Conservation (phyloP, 352 stramenopile species). For the Phytophthora syringae region DNA sequence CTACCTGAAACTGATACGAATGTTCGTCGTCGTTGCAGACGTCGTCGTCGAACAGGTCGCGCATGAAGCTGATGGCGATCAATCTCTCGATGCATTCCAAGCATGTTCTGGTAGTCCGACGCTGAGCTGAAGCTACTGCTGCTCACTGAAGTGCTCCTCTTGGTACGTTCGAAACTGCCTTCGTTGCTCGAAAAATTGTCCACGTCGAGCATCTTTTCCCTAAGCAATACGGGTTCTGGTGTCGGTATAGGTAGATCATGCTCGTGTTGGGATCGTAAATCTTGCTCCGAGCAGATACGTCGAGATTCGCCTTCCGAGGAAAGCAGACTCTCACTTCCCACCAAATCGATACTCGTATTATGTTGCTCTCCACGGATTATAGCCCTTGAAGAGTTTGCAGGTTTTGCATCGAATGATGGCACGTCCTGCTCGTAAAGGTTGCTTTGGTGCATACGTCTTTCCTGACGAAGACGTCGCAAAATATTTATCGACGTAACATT, state of each 20-base stretch:
- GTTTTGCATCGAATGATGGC: background rate
- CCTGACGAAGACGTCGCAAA: slow-evolving; percentile 32
- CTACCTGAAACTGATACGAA: slow-evolving; percentile 23
- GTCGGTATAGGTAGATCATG: background rate
- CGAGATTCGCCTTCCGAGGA: slow-evolving; percentile 19
- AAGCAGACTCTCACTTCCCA: slow-evolving; percentile 1
- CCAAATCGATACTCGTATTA: background rate
- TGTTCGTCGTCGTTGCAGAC: slow-evolving; percentile 1
- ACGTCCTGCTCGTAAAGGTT: slow-evolving; percentile 1
- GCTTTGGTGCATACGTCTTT: slow-evolving; percentile 22
- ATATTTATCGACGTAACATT: slow-evolving; percentile 24
- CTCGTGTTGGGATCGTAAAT: background rate
- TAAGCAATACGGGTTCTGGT: slow-evolving; percentile 5
- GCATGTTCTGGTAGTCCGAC: slow-evolving; percentile 1
- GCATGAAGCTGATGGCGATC: slow-evolving; percentile 18
- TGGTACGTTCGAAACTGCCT: slow-evolving; percentile 10
- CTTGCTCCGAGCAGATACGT: background rate
- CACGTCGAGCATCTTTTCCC: slow-evolving; percentile 11
- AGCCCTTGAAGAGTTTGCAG: background rate
- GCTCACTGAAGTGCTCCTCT: slow-evolving; percentile 20
- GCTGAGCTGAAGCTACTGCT: slow-evolving; percentile 17
- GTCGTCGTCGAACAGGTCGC: slow-evolving; percentile 3
- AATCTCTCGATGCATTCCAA: slow-evolving; percentile 22
- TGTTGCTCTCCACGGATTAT: background rate
- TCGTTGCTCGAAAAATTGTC: slow-evolving; percentile 2